phyloP scores from a whole-genome alignment of 805 yeast genomes.

The Cyberlindnera misumaiensis region DNA sequence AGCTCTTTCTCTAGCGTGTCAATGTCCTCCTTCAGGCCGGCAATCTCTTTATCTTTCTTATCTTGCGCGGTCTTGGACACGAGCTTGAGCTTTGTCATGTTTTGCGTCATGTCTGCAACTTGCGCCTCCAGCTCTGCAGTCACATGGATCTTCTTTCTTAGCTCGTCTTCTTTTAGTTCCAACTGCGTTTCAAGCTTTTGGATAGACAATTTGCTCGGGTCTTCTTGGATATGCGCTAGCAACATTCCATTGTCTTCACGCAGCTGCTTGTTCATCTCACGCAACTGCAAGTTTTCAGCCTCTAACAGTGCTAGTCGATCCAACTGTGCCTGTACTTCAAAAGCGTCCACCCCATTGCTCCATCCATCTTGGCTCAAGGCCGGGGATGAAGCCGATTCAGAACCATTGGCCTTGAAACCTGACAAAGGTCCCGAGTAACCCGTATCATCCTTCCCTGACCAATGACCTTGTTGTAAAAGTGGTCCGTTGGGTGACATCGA shows the following conservation, averaged over 20 bases:
- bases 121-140: slow-evolving; percentile 9
- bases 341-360: slow-evolving; percentile 2
- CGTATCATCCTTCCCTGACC: slow-evolving; percentile 1
- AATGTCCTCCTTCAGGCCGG: slow-evolving; percentile 7
- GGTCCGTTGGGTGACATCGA: slow-evolving; percentile 3
- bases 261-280: slow-evolving; percentile 9
- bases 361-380: slow-evolving; percentile 9
- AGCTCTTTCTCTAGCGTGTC: slow-evolving; percentile 5
- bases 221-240: slow-evolving; percentile 2
- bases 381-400: slow-evolving; percentile 8
- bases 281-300: slow-evolving; percentile 7
- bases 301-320: slow-evolving; percentile 8
- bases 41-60: slow-evolving; percentile 10
- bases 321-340: slow-evolving; percentile 4
- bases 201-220: background rate
- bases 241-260: slow-evolving; percentile 7
- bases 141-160: background rate
- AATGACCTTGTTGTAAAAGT: slow-evolving; percentile 7
- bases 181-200: background rate
- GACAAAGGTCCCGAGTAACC: background rate
- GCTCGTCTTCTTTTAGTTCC: slow-evolving; percentile 2
- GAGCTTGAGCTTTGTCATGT: slow-evolving; percentile 8
- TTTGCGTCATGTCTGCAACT: slow-evolving; percentile 6
- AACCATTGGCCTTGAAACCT: background rate
- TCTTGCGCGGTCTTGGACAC: slow-evolving; percentile 10